Percentiles rank a stretch among this genome's conserved stretches.
phyloP scores from a whole-genome alignment of 164 flowering plant species.

The Aristolochia californica region DNA sequence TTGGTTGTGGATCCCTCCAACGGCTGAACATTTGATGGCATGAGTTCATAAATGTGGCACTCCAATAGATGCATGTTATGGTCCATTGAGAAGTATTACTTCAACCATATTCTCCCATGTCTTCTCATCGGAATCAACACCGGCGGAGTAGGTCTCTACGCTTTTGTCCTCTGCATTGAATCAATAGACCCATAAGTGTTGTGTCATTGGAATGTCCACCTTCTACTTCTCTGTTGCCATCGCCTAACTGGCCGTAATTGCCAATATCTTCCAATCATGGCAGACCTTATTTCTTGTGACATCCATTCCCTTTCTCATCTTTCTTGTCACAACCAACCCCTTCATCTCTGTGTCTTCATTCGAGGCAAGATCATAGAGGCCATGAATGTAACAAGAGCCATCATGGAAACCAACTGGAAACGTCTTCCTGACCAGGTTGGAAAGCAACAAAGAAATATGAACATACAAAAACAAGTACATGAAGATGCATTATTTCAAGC shows the following conservation, averaged over 20 bases:
- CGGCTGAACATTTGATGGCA: too few species aligned
- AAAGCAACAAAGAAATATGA: too few species aligned
- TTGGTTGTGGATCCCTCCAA: too few species aligned
- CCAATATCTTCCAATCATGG: conserved; percentile 71
- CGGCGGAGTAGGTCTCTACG: conserved; percentile 85
- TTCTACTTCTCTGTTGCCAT: conserved; percentile 88
- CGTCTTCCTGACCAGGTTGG: conserved; percentile 39
- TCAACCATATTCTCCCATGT: conserved; percentile 52
- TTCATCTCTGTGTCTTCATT: conserved; percentile 72
- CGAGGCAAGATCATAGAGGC: conserved; percentile 48
- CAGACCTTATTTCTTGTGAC: conserved; percentile 66
- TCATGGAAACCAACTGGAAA: conserved; percentile 51
- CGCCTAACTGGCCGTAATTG: conserved; percentile 57
- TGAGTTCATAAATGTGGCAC: too few species aligned
- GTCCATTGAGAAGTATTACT: too few species aligned
- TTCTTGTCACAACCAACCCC: conserved; percentile 42
- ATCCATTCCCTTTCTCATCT: conserved; percentile 65
- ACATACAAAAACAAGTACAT: too few species aligned
- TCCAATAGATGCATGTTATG: too few species aligned
- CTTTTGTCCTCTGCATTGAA: conserved; percentile 79
- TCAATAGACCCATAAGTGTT: conserved; percentile 79
- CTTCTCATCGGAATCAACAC: conserved; percentile 80
- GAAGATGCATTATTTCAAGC: too few species aligned
- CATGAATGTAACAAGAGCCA: conserved; percentile 51
- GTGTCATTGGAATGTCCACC: conserved; percentile 83